Conservation (phyloP, 352 stramenopile species). For the Hyaloperonospora arabidopsidis region DNA sequence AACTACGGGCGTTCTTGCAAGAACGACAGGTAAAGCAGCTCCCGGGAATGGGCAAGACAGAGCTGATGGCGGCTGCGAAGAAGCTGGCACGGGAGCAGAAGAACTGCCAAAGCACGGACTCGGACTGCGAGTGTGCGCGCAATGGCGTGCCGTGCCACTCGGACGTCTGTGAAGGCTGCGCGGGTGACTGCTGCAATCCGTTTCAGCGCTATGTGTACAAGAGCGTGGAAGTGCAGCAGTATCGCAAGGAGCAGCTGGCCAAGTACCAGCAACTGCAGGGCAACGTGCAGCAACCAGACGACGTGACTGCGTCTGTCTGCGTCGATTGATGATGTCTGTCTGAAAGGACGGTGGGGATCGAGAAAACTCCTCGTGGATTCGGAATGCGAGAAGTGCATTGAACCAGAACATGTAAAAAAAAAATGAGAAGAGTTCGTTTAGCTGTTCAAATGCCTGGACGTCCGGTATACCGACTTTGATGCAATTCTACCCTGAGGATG, state of each 20-base stretch:
- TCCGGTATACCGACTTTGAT: too few relatives aligned
- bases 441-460: too few relatives aligned
- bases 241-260: constrained; percentile 61
- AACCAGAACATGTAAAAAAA: too few relatives aligned
- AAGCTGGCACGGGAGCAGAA: constrained; percentile 52
- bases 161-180: constrained; percentile 66
- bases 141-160: constrained; percentile 73
- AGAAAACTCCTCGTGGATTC: too few relatives aligned
- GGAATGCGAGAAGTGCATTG: too few relatives aligned
- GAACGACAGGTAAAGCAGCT: constrained; percentile 43
- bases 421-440: too few relatives aligned
- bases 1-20: constrained; percentile 57
- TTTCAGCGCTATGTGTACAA: constrained; percentile 72
- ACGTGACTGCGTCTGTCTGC: constrained; percentile 18
- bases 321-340: constrained; percentile 20
- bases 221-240: constrained; percentile 51
- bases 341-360: too few relatives aligned
- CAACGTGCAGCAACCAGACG: constrained; percentile 16
- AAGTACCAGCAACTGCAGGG: constrained; percentile 40
- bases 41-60: constrained; percentile 43
- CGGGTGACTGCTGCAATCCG: constrained; percentile 65
- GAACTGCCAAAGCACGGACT: constrained; percentile 55
- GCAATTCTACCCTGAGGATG: too few relatives aligned
- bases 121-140: constrained; percentile 63
- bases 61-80: constrained; percentile 63